Conservation (phyloP, 805 yeast species). For the Yarrowia osloensis region DNA sequence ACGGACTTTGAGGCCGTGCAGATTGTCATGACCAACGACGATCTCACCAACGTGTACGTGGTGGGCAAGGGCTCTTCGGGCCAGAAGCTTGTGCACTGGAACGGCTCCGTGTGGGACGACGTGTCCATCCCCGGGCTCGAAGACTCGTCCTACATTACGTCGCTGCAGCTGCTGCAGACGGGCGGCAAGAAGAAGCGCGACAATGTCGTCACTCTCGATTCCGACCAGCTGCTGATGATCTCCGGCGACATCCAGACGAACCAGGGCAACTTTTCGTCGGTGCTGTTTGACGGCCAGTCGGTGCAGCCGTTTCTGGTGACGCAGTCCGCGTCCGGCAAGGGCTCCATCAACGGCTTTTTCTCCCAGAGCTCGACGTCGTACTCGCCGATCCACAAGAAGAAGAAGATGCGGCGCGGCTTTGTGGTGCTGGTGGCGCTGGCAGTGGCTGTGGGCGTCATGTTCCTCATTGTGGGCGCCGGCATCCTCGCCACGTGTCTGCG, state of each 20-base stretch:
- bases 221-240: constrained; percentile 15
- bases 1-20: constrained; percentile 21
- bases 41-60: constrained; percentile 9
- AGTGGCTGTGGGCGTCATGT: constrained; percentile 57
- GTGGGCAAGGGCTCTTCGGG: not conserved
- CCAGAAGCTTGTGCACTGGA: constrained; percentile 16
- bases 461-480: constrained; percentile 48
- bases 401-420: constrained; percentile 54
- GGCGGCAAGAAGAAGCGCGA: constrained; percentile 16
- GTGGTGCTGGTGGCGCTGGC: constrained; percentile 72
- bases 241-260: constrained; percentile 29
- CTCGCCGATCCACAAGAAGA: constrained; percentile 33
- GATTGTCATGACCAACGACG: constrained; percentile 21
- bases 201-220: not conserved
- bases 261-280: constrained; percentile 62
- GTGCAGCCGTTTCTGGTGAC: constrained; percentile 69
- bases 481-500: constrained; percentile 47
- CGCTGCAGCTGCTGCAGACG: constrained; percentile 19
- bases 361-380: constrained; percentile 39
- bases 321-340: constrained; percentile 36
- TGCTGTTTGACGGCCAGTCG: constrained; percentile 60
- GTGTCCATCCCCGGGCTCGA: constrained; percentile 13
- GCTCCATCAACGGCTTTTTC: constrained; percentile 39
- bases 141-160: not conserved
- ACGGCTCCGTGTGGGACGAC: constrained; percentile 20